Evolutionary conservation across 208 protist genomes (phyloP), one percentile per base, ranked within the genome.

Genomic region (Acanthamoeba castellanii): DNA sequence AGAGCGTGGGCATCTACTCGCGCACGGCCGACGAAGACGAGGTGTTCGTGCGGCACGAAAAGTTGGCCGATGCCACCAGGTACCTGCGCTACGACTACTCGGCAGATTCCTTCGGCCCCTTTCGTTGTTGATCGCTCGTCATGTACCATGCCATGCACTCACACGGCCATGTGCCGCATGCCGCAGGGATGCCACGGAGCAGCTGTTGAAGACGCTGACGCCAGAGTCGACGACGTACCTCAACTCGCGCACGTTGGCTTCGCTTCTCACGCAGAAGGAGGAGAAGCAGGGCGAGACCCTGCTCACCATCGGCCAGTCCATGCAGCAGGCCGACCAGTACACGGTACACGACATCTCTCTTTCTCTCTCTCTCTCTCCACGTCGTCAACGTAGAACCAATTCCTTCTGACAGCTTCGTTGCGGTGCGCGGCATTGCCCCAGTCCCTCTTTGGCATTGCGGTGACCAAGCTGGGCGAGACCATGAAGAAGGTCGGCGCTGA

Each of bases 11-110:
- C 27, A n/a, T 92, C 27, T 92, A 92, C 59, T 57, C 30, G 25
- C 87, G 87, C 59, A 78, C 87, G 8, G 47, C 87, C 20, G 87
- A 92, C 27, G 87, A 92, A 27, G 87, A 92, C 34, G 87, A 92
- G 32, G 30, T 20, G 0, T 92, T 92, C 30, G 87, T 92, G 30
- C 87, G 66, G 16, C 87, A 78, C 13, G 87, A 92, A 27, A 68
- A 74, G 22, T 59, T 92, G 16, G 87, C 87, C 20, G 87, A 92
- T 27, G 87, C 87, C 7, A 92, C 87, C 25, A 70, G 87, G 87
- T 76, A 37, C 74, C 42, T 50, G 20, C 30, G 25, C 76, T 6
- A 0, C 70, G 0, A 32, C 70, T 42, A 9, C 70, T 13, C 55
- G 20, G 3, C 3, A 61, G 20, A 9, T 68, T 1, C 22, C 3